Evolutionary conservation across 176 grass and related monocot genomes (phyloP), one percentile per base, ranked within the genome.

Genomic region (Luzula sylvatica): DNA sequence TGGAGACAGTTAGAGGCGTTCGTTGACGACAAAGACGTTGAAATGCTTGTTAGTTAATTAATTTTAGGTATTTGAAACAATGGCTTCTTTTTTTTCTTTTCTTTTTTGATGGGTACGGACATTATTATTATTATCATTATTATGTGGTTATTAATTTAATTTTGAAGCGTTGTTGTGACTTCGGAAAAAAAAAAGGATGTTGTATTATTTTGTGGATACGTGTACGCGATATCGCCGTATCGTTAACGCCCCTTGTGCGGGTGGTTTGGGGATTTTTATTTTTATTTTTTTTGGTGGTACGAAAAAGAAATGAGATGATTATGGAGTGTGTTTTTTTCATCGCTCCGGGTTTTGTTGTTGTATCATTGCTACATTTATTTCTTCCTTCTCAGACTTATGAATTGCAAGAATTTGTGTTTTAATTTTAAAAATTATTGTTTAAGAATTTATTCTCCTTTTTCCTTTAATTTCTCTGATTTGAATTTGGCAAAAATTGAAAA

Each of bases 41-140:
- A 83, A 26, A 83, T 80, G 75, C 82, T 83, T 4, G 82, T 61
- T 94, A 81, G 88, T 83, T 55, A 87, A 79, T 64, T 87, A 87
- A 78, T 66, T 75, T 70, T 67, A 79, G 65, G 47, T 43, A 35
- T 4, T 7, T 35, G 30, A 35, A 0, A 35, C 9, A 9, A 9
- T 35, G 5, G 30, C 7, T 35, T 35, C 7, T 53, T 44, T 27
- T 54, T 76, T 50, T 38, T 58, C 47, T 65, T 73, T 52, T 66
- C 58, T 17, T 25, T 73, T 57, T 71, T 26, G n/a, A 13, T 75
- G 56, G 30, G 30, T 4, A 35, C 5, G 30, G 30, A 35, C 9
- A 35, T 7, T 35, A 9, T 35, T 35, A 9, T 35, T 35, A 35
- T 35, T 44, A 42, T 65, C 80, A 61, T 78, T 49, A 71, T 71